phyloP scores from a whole-genome alignment of 169 alveolate species.

The Neospora caninum region DNA sequence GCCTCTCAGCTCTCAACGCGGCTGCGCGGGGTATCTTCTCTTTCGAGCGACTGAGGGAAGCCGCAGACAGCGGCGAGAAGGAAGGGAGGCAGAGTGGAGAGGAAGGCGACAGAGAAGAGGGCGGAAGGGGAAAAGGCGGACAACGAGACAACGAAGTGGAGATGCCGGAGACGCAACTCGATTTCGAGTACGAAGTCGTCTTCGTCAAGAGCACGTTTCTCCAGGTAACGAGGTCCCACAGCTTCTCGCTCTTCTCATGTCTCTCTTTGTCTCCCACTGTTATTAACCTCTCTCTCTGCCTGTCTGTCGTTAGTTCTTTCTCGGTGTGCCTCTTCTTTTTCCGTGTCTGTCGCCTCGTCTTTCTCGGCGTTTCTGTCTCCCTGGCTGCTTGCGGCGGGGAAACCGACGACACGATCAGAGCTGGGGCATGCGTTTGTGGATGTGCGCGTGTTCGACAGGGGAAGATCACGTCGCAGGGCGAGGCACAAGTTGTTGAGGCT shows the following conservation, averaged over 20 bases:
- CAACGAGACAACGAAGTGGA: background rate
- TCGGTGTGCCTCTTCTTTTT: background rate
- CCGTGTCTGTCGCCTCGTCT: no score
- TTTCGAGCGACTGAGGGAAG: background rate
- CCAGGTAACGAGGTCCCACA: background rate
- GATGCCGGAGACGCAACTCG: constrained; percentile 31
- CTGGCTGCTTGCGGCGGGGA: no score
- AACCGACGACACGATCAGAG: no score
- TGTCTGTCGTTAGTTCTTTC: background rate
- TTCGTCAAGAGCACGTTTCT: background rate
- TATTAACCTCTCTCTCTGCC: background rate
- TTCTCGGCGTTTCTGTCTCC: no score
- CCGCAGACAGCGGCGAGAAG: background rate
- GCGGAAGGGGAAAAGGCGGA: background rate
- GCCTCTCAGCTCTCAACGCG: background rate
- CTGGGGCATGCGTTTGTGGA: no score
- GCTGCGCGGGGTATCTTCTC: background rate
- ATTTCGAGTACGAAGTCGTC: constrained; percentile 16
- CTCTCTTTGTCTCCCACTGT: background rate
- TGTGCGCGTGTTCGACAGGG: background rate
- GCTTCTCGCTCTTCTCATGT: background rate
- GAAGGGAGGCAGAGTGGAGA: background rate
- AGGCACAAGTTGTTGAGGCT: background rate
- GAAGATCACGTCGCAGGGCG: background rate
- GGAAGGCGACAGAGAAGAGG: background rate